Conservation (phyloP, 305 asterid species). For the Fraxinus paxiana region DNA sequence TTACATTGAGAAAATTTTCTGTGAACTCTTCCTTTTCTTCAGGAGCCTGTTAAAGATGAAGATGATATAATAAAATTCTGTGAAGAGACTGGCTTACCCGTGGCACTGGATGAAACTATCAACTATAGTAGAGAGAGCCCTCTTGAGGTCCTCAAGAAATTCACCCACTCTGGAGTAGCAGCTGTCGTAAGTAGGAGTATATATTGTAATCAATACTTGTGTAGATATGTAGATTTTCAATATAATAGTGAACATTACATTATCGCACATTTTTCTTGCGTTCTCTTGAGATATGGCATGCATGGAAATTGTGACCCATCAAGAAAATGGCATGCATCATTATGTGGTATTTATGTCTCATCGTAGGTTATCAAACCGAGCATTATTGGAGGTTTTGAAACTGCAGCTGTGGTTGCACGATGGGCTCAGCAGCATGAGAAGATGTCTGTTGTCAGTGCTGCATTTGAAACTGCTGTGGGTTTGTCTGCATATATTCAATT, state of each 20-base stretch:
- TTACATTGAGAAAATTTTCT: neutral
- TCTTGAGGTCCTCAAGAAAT: conserved; percentile 58
- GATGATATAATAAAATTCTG: conserved; percentile 79
- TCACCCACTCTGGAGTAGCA: conserved; percentile 62
- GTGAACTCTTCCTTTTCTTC: conserved; percentile 23
- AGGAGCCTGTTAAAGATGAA: conserved; percentile 85
- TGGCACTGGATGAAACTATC: conserved; percentile 92
- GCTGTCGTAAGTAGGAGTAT: conserved; percentile 54
- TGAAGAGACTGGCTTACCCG: conserved; percentile 76
- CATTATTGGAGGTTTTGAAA: conserved; percentile 87
- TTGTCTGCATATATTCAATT: conserved; percentile 78
- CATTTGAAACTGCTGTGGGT: conserved; percentile 80
- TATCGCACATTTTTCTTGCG: neutral
- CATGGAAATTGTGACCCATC: neutral
- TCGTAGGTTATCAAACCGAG: conserved; percentile 90
- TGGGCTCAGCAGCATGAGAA: conserved; percentile 95
- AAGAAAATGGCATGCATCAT: neutral
- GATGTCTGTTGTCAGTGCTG: conserved; percentile 78
- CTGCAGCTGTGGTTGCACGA: conserved; percentile 67
- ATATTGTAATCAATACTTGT: neutral
- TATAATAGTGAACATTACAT: neutral
- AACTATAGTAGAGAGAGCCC: conserved; percentile 49
- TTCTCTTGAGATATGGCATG: neutral
- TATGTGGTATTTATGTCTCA: neutral
- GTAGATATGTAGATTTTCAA: neutral